phyloP scores from a whole-genome alignment of 2,329 filamentous ascomycete species.

The Dactylellina drechsleri region DNA sequence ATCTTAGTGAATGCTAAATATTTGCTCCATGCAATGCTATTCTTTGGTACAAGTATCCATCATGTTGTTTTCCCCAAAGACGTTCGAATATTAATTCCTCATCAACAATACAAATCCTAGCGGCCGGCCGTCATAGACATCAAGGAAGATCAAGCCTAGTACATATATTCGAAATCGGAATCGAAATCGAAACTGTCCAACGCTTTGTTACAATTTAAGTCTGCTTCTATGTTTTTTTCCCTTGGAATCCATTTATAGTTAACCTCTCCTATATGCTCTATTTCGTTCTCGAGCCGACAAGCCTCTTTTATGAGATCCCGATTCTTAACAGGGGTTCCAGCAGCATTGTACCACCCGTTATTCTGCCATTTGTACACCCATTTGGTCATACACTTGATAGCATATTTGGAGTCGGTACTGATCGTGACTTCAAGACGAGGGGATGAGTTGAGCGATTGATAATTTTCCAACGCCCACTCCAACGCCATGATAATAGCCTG shows the following conservation, averaged over 20 bases:
- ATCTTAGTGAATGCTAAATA: no score
- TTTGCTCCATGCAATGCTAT: no score
- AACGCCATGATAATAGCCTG: neutral
- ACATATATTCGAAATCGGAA: neutral
- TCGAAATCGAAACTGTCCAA: no score
- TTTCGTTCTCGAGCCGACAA: neutral
- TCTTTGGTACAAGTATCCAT: no score
- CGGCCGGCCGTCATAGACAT: no score
- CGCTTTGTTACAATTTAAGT: neutral
- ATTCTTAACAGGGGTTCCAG: neutral
- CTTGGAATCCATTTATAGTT: neutral
- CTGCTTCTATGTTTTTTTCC: neutral
- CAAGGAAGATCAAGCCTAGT: no score
- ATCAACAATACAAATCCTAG: no score
- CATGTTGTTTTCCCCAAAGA: no score
- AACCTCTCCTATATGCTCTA: neutral
- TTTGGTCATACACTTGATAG: neutral
- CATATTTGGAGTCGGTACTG: neutral
- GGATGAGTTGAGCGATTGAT: neutral
- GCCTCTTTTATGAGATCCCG: neutral
- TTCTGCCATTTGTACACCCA: neutral
- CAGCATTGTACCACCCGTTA: neutral
- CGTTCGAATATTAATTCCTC: no score
- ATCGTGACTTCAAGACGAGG: neutral
- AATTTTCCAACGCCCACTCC: neutral